These are phyloP conservation scores for Plasmopara muralis DNA, from an alignment of 352 stramenopile genomes.

Conservation along the genomic window DNA sequence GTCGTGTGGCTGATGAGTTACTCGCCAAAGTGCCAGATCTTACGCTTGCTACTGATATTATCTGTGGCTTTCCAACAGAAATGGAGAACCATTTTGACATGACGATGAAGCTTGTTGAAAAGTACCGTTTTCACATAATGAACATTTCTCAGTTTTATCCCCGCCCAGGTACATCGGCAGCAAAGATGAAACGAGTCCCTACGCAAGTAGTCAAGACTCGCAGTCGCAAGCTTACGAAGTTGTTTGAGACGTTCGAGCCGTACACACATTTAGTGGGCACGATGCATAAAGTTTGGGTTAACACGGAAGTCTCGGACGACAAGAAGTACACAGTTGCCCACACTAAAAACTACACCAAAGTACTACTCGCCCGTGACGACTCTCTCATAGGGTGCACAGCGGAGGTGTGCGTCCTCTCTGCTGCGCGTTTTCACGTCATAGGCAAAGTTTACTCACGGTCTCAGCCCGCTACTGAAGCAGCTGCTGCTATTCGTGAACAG, in stretches of 20 bases:
- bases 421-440: conserved; percentile 71
- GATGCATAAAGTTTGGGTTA: conserved; percentile 69
- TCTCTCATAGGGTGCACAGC: conserved; percentile 68
- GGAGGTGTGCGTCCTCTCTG: conserved; percentile 43
- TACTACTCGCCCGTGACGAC: conserved; percentile 73
- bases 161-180: conserved; percentile 84
- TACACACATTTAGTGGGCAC: conserved; percentile 66
- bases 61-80: conserved; percentile 89
- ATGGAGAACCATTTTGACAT: conserved; percentile 85
- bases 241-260: conserved; percentile 81
- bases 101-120: conserved; percentile 80
- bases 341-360: conserved; percentile 91
- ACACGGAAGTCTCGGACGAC: conserved; percentile 80
- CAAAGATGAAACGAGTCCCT: conserved; percentile 84
- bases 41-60: conserved; percentile 90
- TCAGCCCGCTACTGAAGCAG: conserved; percentile 43
- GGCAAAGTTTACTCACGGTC: conserved; percentile 51
- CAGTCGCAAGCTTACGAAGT: conserved; percentile 71
- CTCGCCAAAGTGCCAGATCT: conserved; percentile 66
- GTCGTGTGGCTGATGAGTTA: conserved; percentile 65
- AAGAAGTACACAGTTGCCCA: conserved; percentile 77
- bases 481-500: conserved; percentile 42
- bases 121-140: conserved; percentile 88
- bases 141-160: conserved; percentile 94
- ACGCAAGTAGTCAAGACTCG: conserved; percentile 88